These are phyloP conservation scores for Coprinopsis strossmayeri DNA, from an alignment of 768 basidiomycete species.

Conservation along the genomic window DNA sequence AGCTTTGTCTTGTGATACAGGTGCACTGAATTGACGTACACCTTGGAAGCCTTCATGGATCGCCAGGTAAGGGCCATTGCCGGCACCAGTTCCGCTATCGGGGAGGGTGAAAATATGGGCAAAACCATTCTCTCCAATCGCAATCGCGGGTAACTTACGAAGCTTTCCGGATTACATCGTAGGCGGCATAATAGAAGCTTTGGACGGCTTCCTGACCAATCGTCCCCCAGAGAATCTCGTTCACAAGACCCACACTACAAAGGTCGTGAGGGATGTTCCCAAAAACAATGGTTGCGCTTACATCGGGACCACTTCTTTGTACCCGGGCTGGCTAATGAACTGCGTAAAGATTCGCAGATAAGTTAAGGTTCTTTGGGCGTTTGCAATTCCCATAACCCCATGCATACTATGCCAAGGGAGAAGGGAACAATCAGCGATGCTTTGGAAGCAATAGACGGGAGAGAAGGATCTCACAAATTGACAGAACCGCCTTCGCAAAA, in stretches of 20 bases:
- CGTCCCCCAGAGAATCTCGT: constrained; percentile 52
- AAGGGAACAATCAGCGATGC: constrained; percentile 3
- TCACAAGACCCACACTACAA: constrained; percentile 49
- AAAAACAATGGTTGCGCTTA: constrained; percentile 20
- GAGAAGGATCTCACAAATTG: constrained; percentile 47
- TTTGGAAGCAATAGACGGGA: neutral
- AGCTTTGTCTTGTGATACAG: neutral
- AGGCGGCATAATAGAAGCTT: constrained; percentile 40
- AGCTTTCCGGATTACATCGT: constrained; percentile 36
- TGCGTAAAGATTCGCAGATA: constrained; percentile 76
- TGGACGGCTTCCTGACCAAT: constrained; percentile 44
- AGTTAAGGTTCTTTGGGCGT: constrained; percentile 79
- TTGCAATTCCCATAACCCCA: constrained; percentile 85
- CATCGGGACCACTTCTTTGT: constrained; percentile 67
- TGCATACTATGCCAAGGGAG: constrained; percentile 37
- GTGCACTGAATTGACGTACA: constrained; percentile 23
- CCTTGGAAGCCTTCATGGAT: constrained; percentile 68
- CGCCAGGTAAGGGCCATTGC: constrained; percentile 45
- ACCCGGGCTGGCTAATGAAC: constrained; percentile 80
- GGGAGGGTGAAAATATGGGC: constrained; percentile 4
- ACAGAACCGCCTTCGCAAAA: constrained; percentile 40
- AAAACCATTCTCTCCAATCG: neutral
- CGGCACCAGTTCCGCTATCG: constrained; percentile 59
- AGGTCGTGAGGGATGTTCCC: constrained; percentile 10
- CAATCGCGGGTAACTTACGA: constrained; percentile 24